These are phyloP conservation scores for Gymnopilus junonius DNA, from an alignment of 768 basidiomycete species.

Conservation along the genomic window DNA sequence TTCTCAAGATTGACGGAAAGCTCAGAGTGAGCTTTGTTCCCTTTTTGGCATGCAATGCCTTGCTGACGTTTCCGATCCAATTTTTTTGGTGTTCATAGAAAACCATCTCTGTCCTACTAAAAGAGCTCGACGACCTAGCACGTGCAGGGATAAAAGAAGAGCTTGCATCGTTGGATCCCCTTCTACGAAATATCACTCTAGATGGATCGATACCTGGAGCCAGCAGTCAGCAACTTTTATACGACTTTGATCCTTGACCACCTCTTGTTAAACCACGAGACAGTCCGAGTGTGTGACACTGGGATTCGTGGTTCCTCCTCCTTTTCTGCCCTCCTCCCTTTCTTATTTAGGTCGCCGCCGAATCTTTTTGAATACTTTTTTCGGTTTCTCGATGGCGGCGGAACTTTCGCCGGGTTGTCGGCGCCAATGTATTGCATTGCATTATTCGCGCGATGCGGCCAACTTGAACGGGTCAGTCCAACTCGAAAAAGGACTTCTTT, in stretches of 20 bases:
- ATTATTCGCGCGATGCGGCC: neutral
- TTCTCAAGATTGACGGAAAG: constrained; percentile 81
- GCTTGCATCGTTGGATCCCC: constrained; percentile 78
- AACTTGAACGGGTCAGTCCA: neutral
- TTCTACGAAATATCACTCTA: constrained; percentile 61
- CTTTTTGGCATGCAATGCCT: neutral
- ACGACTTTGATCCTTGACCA: constrained; percentile 33
- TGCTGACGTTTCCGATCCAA: neutral
- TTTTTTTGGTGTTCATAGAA: constrained; percentile 54
- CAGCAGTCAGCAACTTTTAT: constrained; percentile 27
- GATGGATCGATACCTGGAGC: constrained; percentile 32
- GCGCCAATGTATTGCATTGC: neutral
- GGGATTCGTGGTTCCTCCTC: neutral
- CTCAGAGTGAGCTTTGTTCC: constrained; percentile 61
- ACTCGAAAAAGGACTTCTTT: neutral
- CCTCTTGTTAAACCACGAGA: neutral
- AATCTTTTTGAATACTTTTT: neutral
- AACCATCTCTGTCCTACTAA: constrained; percentile 77
- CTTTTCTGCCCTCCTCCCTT: neutral
- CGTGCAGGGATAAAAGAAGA: constrained; percentile 83
- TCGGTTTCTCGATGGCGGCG: neutral
- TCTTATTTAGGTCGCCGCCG: neutral
- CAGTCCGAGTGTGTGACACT: constrained; percentile 5
- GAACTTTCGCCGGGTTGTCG: neutral
- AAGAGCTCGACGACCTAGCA: constrained; percentile 85